Evolutionary conservation across 2,329 filamentous ascomycete species (phyloP), one percentile per base, ranked within the genome.

Genomic region (Xylariaceae sp.): DNA sequence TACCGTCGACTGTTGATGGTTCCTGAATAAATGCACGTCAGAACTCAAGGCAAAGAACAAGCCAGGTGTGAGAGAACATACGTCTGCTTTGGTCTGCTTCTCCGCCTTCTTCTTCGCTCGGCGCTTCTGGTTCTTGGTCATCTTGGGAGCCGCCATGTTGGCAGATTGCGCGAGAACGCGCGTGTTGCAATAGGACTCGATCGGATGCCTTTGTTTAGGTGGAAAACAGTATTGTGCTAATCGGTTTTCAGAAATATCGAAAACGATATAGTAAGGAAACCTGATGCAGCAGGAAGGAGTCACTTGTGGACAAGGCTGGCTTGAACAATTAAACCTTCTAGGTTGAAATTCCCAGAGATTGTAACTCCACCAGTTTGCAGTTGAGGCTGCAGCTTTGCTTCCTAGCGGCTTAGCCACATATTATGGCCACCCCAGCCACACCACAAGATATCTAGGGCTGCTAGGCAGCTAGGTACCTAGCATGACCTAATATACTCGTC

Each of bases 51-150:
- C 32, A 19, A 10, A 26, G 6, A 42, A 40, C 7, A 16, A 46
- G 46, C 26, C 7, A 14, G 18, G 20, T 40, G 44, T 10, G 48
- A 48, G 44, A 7, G 62, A 72, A 64, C 73, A 61, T 52, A 85
- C 84, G 67, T 86, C 78, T 73, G 83, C 77, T 50, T 82, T 77
- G 64, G 84, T 75, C 69, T 87, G 87, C 78, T 96, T 96, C 71
- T 91, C 86, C 68, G 91, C 89, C 87, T 96, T 97, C 84, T 95
- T 96, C 81, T 93, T 93, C 47, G 91, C 90, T 73, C 93, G 87
- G 73, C 92, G 86, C 80, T 93, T 88, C 77, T 96, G 91, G 76
- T 97, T 97, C 81, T 97, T 98, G 73, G 89, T 92, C 79, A 89
- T 87, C 79, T 93, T 96, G 65, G 81, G 75, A 63, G 79, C 74